These are phyloP conservation scores for Silybum marianum DNA, from an alignment of 129 eudicot genomes.

Conservation along the genomic window DNA sequence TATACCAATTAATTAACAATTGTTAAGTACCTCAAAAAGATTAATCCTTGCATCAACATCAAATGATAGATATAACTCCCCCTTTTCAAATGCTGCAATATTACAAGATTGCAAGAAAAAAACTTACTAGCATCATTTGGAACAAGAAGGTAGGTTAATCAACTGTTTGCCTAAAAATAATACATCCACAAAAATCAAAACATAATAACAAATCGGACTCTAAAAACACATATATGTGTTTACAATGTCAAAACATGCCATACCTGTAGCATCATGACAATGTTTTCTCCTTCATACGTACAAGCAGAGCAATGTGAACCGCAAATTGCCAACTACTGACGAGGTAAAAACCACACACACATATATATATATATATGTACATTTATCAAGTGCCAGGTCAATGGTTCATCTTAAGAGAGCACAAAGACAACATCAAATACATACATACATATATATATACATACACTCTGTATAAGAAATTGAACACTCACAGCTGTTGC, in stretches of 20 bases:
- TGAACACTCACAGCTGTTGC: slow-evolving; percentile 76
- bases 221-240: too few relatives aligned
- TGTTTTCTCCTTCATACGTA: slow-evolving; percentile 97
- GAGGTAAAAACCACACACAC: slow-evolving; percentile 67
- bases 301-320: slow-evolving; percentile 95
- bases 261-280: slow-evolving; percentile 90
- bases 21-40: slow-evolving; percentile 78
- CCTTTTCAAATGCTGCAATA: slow-evolving; percentile 75
- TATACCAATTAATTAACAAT: not conserved
- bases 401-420: too few relatives aligned
- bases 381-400: too few relatives aligned
- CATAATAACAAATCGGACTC: too few relatives aligned
- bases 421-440: too few relatives aligned
- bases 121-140: not conserved
- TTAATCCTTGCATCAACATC: slow-evolving; percentile 96
- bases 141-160: slow-evolving; percentile 5
- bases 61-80: slow-evolving; percentile 70
- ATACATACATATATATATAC: not conserved
- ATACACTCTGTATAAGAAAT: not conserved
- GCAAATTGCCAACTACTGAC: slow-evolving; percentile 96
- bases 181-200: too few relatives aligned
- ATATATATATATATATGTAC: not conserved
- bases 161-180: not conserved
- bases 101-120: slow-evolving; percentile 59
- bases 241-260: too few relatives aligned